Percentiles rank a stretch among this genome's conserved stretches.
Conservation (phyloP, 2,329 filamentous ascomycete genomes). For the Hypomyces perniciosus region DNA sequence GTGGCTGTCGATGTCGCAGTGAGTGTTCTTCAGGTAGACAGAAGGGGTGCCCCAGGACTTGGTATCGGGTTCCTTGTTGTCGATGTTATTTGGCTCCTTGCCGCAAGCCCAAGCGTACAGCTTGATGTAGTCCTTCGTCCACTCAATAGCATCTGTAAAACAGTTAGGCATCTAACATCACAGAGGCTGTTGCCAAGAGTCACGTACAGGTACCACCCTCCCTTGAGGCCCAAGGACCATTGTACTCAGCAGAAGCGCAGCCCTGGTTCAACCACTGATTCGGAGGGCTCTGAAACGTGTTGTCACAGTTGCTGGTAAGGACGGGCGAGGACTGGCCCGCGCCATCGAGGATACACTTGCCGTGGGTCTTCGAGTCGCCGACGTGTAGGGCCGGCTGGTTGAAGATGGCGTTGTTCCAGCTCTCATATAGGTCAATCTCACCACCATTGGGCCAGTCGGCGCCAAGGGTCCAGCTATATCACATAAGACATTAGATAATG, state of each 20-base stretch:
- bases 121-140: slow-evolving; percentile 35
- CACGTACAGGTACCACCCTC: slow-evolving; percentile 36
- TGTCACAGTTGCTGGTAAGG: slow-evolving; percentile 35
- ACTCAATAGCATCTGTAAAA: slow-evolving; percentile 34
- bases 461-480: slow-evolving; percentile 42
- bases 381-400: slow-evolving; percentile 59
- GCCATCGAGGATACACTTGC: slow-evolving; percentile 29
- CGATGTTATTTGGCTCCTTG: slow-evolving; percentile 29
- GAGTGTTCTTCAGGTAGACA: slow-evolving; percentile 50
- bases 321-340: slow-evolving; percentile 26
- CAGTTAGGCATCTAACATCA: background rate
- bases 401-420: slow-evolving; percentile 48
- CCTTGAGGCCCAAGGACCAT: slow-evolving; percentile 32
- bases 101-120: slow-evolving; percentile 34
- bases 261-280: slow-evolving; percentile 34
- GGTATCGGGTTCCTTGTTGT: slow-evolving; percentile 50
- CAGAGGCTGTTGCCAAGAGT: slow-evolving; percentile 23
- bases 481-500: background rate
- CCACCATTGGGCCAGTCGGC: slow-evolving; percentile 54
- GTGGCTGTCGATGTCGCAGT: slow-evolving; percentile 57
- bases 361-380: slow-evolving; percentile 23
- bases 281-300: slow-evolving; percentile 27
- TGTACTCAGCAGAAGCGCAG: slow-evolving; percentile 34
- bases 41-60: slow-evolving; percentile 58
- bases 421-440: slow-evolving; percentile 64